Evolutionary conservation across 495 filamentous ascomycete genomes (phyloP).

Genomic region (Podospora pseudoanserina): DNA sequence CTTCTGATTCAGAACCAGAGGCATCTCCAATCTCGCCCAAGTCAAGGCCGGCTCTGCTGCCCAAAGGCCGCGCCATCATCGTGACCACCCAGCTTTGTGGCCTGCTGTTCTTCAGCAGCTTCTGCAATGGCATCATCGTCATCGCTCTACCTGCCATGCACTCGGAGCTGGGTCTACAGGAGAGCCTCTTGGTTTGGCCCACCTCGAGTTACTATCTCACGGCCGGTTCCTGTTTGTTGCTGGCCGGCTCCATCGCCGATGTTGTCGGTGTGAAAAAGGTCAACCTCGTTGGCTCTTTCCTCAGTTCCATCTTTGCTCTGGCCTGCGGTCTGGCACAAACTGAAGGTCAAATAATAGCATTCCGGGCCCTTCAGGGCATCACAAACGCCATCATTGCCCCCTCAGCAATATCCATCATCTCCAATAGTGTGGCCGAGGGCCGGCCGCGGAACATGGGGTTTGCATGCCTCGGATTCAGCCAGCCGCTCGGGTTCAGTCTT

Average conservation of each 20-base stretch:
- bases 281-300: constrained; percentile 42
- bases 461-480: constrained; percentile 47
- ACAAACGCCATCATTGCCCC: constrained; percentile 50
- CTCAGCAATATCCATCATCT: constrained; percentile 48
- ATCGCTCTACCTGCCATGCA: constrained; percentile 52
- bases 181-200: constrained; percentile 48
- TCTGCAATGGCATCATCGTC: constrained; percentile 44
- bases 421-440: constrained; percentile 32
- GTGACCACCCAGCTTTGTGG: constrained; percentile 30
- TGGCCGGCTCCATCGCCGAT: constrained; percentile 51
- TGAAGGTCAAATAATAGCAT: constrained; percentile 48
- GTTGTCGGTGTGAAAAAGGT: constrained; percentile 45
- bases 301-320: constrained; percentile 43
- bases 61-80: background rate
- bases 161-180: constrained; percentile 38
- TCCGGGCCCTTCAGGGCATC: constrained; percentile 50
- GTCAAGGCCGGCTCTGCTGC: background rate
- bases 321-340: constrained; percentile 44
- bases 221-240: constrained; percentile 45
- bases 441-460: constrained; percentile 50
- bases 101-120: constrained; percentile 38
- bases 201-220: constrained; percentile 45
- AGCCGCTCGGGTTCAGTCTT: constrained; percentile 51
- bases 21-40: background rate
- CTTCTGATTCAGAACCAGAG: background rate